These are phyloP conservation scores for Quercus bicolor DNA, from an alignment of 306 rosid genomes.

Conservation along the genomic window DNA sequence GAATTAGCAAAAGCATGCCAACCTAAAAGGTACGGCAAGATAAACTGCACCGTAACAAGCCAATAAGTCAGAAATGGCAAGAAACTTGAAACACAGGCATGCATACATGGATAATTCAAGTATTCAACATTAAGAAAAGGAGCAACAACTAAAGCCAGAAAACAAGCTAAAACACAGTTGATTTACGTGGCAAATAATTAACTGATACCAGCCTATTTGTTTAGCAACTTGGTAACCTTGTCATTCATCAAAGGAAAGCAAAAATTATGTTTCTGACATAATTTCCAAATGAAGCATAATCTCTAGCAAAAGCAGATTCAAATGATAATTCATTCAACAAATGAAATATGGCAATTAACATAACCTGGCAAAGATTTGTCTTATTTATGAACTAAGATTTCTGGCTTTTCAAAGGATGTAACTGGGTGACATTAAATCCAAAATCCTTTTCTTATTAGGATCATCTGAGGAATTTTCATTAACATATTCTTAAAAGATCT, in stretches of 20 bases:
- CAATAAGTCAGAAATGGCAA: neutral
- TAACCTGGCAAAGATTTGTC: too few relatives aligned
- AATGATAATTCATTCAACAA: neutral
- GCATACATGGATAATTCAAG: neutral
- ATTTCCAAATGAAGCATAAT: neutral
- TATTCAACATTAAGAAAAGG: neutral
- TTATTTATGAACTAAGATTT: neutral
- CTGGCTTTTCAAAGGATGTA: neutral
- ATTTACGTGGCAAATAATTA: neutral
- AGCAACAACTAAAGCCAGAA: neutral
- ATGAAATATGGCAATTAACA: neutral
- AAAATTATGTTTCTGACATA: neutral
- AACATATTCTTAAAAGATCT: neutral
- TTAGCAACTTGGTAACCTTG: neutral
- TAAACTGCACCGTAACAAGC: slow-evolving; percentile 46
- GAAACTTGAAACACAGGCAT: neutral
- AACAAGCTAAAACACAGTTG: neutral
- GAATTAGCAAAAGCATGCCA: slow-evolving; percentile 84
- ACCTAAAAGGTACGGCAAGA: slow-evolving; percentile 77
- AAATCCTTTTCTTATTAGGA: neutral
- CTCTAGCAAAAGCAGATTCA: neutral
- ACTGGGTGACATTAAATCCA: neutral
- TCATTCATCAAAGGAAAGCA: neutral
- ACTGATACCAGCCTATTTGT: neutral
- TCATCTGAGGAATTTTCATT: neutral